These are phyloP conservation scores for Sanghuangporus baumii DNA, from an alignment of 1,284 basidiomycete species.

Conservation along the genomic window DNA sequence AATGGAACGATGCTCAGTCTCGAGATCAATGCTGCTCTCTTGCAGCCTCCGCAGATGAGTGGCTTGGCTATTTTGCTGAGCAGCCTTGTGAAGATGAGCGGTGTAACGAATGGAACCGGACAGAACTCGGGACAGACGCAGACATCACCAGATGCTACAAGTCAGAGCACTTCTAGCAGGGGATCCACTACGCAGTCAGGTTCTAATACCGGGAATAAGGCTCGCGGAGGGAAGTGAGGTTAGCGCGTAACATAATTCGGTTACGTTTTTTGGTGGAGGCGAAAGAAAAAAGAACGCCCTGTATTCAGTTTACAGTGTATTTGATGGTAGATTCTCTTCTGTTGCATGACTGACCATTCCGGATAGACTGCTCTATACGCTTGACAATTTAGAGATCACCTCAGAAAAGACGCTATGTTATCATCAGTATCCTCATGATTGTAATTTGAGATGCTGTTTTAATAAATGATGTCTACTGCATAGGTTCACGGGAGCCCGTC, in stretches of 20 bases:
- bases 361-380: neutral
- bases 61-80: conserved; percentile 66
- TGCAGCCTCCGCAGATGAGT: conserved; percentile 67
- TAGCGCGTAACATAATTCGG: neutral
- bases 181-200: neutral
- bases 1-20: conserved; percentile 65
- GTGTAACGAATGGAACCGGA: neutral
- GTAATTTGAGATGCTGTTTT: neutral
- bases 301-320: neutral
- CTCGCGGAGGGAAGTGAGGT: neutral
- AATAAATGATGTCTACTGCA: neutral
- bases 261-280: neutral
- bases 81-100: conserved; percentile 40
- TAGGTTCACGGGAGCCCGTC: neutral
- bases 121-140: neutral
- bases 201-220: neutral
- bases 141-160: neutral
- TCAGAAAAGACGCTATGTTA: neutral
- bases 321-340: neutral
- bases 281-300: neutral
- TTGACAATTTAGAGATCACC: neutral
- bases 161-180: neutral
- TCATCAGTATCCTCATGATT: neutral
- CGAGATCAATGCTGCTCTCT: conserved; percentile 67
- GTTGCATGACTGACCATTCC: neutral